These are phyloP conservation scores for Lactifluus echinatus DNA, from an alignment of 768 basidiomycete genomes.

Conservation along the genomic window DNA sequence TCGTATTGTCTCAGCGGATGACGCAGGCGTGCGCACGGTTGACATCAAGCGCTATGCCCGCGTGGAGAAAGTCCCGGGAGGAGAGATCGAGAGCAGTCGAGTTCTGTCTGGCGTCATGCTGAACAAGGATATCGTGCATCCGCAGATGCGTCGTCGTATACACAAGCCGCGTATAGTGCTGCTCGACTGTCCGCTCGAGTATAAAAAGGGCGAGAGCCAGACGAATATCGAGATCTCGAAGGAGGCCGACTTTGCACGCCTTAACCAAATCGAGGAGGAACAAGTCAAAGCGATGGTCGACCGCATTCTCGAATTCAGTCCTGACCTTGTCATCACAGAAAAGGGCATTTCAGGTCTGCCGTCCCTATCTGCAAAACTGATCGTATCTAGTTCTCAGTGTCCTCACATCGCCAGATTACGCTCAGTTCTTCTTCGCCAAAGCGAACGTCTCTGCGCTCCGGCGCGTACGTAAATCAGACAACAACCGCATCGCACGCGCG, in stretches of 20 bases:
- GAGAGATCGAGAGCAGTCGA: constrained; percentile 87
- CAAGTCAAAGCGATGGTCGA: constrained; percentile 85
- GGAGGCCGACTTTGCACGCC: constrained; percentile 87
- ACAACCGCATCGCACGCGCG: constrained; percentile 95
- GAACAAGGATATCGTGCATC: constrained; percentile 99
- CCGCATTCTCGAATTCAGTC: constrained; percentile 85
- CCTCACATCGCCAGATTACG: constrained; percentile 52
- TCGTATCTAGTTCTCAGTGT: background rate
- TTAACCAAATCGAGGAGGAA: constrained; percentile 94
- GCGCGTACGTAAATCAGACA: constrained; percentile 97
- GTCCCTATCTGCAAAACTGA: background rate
- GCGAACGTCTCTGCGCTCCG: constrained; percentile 88
- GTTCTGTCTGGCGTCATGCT: constrained; percentile 91
- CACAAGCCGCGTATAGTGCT: constrained; percentile 81
- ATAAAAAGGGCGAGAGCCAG: constrained; percentile 98
- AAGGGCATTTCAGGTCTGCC: constrained; percentile 86
- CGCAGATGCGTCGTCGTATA: constrained; percentile 90
- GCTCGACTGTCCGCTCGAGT: constrained; percentile 92
- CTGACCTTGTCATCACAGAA: constrained; percentile 91
- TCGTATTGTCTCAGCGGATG: constrained; percentile 74
- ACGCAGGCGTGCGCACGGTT: constrained; percentile 73
- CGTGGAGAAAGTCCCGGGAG: constrained; percentile 96
- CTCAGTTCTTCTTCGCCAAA: constrained; percentile 84
- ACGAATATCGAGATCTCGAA: constrained; percentile 98
- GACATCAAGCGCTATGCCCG: constrained; percentile 98